Conservation (phyloP, 345 rosid genomes). For the Bruguiera parviflora region DNA sequence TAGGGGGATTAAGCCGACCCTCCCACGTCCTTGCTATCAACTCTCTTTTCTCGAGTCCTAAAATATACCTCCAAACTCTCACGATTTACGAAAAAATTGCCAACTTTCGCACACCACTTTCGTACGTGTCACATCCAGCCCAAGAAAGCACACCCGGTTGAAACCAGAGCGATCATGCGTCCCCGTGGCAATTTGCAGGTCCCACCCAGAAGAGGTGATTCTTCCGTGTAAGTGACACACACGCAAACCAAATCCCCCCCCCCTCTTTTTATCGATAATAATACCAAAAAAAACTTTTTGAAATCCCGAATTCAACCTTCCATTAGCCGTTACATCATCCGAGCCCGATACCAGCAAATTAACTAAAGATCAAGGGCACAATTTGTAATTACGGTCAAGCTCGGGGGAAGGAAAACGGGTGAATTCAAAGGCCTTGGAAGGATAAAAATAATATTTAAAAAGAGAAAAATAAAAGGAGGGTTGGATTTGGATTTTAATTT, state of each 20-base stretch:
- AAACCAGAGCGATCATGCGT: background rate
- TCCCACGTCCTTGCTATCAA: too few species aligned
- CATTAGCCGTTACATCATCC: too few species aligned
- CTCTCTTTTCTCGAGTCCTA: too few species aligned
- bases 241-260: constrained; percentile 4
- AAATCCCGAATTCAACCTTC: background rate
- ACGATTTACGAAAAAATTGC: too few species aligned
- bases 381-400: background rate
- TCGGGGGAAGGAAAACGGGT: background rate
- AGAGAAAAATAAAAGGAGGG: background rate
- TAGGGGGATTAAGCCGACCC: too few species aligned
- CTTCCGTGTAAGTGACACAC: constrained; percentile 16
- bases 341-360: background rate
- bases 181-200: constrained; percentile 7
- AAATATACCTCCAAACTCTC: too few species aligned
- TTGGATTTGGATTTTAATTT: too few species aligned
- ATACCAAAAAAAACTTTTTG: background rate
- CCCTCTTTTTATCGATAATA: background rate
- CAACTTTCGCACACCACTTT: too few species aligned
- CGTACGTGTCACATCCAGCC: constrained; percentile 7
- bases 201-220: constrained; percentile 6
- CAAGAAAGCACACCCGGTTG: background rate
- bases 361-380: background rate
- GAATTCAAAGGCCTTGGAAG: background rate
- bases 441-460: constrained; percentile 7